A percentile compares a stretch with the other conserved stretches of the same genome.
Evolutionary conservation across 1,284 basidiomycete species (phyloP).

Genomic region (Apiotrichum veenhuisii): DNA sequence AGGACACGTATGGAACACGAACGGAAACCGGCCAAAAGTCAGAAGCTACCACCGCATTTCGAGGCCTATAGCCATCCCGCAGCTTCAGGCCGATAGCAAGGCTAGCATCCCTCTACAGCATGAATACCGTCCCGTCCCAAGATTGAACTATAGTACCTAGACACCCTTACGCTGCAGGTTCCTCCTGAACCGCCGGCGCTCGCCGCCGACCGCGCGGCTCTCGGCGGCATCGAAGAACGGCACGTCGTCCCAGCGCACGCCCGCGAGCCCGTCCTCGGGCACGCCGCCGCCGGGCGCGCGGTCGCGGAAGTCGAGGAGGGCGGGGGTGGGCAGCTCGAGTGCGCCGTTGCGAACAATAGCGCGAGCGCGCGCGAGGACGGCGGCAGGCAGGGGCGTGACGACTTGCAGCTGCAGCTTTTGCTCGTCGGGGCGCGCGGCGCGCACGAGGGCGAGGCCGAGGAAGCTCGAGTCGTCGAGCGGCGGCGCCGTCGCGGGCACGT

Average conservation of each 20-base stretch:
- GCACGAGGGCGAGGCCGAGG: constrained; percentile 68
- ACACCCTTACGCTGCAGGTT: constrained; percentile 77
- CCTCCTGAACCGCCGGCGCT: constrained; percentile 68
- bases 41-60: too few relatives aligned
- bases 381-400: constrained; percentile 65
- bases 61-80: too few relatives aligned
- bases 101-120: too few relatives aligned
- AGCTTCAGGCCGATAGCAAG: too few relatives aligned
- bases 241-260: constrained; percentile 59
- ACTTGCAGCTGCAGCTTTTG: constrained; percentile 54
- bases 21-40: too few relatives aligned
- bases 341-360: constrained; percentile 73
- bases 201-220: constrained; percentile 57
- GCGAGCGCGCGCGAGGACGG: constrained; percentile 51
- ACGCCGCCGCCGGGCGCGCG: constrained; percentile 15
- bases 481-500: constrained; percentile 56
- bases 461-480: constrained; percentile 62
- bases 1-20: too few relatives aligned
- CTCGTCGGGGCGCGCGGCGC: constrained; percentile 52
- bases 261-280: constrained; percentile 49
- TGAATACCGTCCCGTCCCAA: too few relatives aligned
- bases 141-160: constrained; percentile 8
- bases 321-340: constrained; percentile 80
- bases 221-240: constrained; percentile 80
- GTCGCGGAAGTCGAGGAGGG: constrained; percentile 69